Base-by-base conservation (phyloP, 495 filamentous ascomycete genomes). In the Cairneyella variabilis region DNA sequence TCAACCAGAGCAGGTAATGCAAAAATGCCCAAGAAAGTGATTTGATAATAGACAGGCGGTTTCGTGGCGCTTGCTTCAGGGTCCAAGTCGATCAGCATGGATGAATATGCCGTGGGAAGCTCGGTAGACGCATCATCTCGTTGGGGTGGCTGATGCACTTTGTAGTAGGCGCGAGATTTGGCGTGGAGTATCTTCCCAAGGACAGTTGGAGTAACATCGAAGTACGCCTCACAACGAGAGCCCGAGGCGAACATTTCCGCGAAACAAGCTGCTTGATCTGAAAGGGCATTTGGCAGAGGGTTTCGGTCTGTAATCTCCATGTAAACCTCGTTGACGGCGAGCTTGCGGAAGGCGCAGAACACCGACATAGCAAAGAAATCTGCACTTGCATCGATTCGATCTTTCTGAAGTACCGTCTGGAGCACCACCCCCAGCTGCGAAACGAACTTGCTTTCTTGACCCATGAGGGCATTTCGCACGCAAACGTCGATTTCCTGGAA, bases 1-100 rank as follows among this genome's bases (percentile, higher is more conserved):
- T 84, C 80, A 28, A 84, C 71, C 47, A 84, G 62, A 11, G 80
- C 80, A 0, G 80, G 80, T 44, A 84, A 72, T 3, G 78, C 78
- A 58, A 83, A 84, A 14, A 83, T 76, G 62, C 77, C 76, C 27
- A 84, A 63, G 51, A 83, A 83, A 0, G 77, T 80, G 48, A 83
- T 74, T 22, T 72, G 65, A 45, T 79, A 71, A 47, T 78, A 78
- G 8, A 67, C 64, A 23, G 71, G 74, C 67, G 78, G 70, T 12
- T 64, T 56, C 32, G 71, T 71, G 16, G 62, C 53, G 41, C 70
- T 71, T 20, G 73, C 66, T 23, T 77, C 66, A 0, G 76, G 79
- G 39, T 83, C 72, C 32, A 76, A 71, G 62, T 83, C 80, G 7
- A 76, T 77, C 54, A 82, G 75, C 10, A 75, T 76, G 21, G 77